phyloP scores from a whole-genome alignment of 1,284 basidiomycete genomes.

The Cutaneotrichosporon sp. region DNA sequence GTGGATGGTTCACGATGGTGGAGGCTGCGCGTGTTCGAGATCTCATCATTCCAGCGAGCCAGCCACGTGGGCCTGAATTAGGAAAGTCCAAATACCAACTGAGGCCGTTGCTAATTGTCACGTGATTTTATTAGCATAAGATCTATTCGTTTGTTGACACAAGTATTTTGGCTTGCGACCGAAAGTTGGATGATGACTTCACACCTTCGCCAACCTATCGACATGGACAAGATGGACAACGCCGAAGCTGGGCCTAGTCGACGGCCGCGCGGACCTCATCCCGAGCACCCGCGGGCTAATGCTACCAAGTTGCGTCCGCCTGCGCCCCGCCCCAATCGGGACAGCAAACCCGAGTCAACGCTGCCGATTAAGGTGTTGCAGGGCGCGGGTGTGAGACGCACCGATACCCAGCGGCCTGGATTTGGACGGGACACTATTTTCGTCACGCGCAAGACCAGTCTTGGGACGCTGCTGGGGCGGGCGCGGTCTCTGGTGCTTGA shows the following conservation, averaged over 20 bases:
- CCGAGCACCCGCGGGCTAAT: background rate
- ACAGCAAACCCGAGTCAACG: constrained; percentile 6
- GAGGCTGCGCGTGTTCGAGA: no score
- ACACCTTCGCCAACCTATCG: no score
- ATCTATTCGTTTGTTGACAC: background rate
- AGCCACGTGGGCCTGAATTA: no score
- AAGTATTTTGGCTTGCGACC: background rate
- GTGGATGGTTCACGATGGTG: background rate
- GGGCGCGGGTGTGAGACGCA: constrained; percentile 28
- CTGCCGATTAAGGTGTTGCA: constrained; percentile 35
- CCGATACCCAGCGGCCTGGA: constrained; percentile 30
- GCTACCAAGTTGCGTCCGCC: constrained; percentile 18
- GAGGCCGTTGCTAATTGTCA: background rate
- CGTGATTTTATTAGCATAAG: no score
- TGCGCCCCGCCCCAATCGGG: constrained; percentile 6
- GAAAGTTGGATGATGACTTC: no score
- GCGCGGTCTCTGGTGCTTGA: constrained; percentile 83
- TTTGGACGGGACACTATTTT: constrained; percentile 70
- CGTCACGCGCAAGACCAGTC: constrained; percentile 66
- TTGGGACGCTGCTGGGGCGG: constrained; percentile 60
- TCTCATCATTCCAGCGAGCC: no score
- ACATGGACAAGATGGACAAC: background rate
- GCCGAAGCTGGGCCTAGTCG: constrained; percentile 1
- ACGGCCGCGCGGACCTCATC: background rate
- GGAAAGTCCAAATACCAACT: no score